Percentiles rank a stretch among this genome's conserved stretches.
phyloP scores from a whole-genome alignment of 1,284 basidiomycete species.

The Ustilago curta region DNA sequence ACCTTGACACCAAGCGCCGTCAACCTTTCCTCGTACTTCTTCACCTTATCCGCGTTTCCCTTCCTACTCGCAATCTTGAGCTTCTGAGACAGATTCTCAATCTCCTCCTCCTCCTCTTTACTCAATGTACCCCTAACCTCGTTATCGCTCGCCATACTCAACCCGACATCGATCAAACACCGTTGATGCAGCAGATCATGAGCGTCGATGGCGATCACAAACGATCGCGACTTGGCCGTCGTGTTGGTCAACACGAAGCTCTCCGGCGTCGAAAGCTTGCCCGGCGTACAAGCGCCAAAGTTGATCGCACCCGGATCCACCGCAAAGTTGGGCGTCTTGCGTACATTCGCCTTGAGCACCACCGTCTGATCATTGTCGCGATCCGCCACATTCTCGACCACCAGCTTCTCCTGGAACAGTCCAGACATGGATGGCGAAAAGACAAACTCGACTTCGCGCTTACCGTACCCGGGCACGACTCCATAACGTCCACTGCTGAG shows the following conservation, averaged over 20 bases:
- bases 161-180: constrained; percentile 46
- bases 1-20: constrained; percentile 70
- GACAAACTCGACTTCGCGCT: constrained; percentile 72
- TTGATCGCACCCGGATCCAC: constrained; percentile 70
- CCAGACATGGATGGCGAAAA: constrained; percentile 70
- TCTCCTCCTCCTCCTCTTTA: constrained; percentile 73
- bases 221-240: constrained; percentile 71
- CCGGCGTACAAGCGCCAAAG: constrained; percentile 66
- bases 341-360: constrained; percentile 72
- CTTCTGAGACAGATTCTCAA: constrained; percentile 72
- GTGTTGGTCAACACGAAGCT: constrained; percentile 71
- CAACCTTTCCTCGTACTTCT: constrained; percentile 72
- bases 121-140: constrained; percentile 70
- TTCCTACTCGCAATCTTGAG: constrained; percentile 73
- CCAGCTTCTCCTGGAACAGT: constrained; percentile 72
- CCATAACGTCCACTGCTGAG: constrained; percentile 72
- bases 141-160: constrained; percentile 52
- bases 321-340: constrained; percentile 71
- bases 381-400: constrained; percentile 72
- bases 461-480: constrained; percentile 72
- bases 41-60: constrained; percentile 72
- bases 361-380: constrained; percentile 71
- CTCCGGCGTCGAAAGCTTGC: constrained; percentile 59
- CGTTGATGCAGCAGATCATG: constrained; percentile 51
- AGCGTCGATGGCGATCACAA: constrained; percentile 69